Evolutionary conservation across 345 rosid genomes (phyloP).

Genomic region (Fremontodendron californicum): DNA sequence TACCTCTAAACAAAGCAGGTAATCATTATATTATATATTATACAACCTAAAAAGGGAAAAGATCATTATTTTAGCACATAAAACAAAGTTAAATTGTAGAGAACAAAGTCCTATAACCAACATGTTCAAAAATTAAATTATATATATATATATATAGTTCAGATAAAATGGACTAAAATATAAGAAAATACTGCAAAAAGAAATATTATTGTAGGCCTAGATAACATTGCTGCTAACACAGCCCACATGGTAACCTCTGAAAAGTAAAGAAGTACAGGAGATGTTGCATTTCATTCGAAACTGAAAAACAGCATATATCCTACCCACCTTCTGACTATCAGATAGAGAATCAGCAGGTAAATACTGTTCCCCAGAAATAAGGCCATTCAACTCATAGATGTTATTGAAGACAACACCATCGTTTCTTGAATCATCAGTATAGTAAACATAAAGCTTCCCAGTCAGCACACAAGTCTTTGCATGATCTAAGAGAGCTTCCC

Average conservation of each 20-base stretch:
- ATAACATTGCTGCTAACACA: neutral
- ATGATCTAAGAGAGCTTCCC: slow-evolving; percentile 95
- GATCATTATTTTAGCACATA: neutral
- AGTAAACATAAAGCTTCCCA: slow-evolving; percentile 78
- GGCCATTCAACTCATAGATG: slow-evolving; percentile 78
- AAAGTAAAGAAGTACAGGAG: neutral
- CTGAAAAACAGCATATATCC: neutral
- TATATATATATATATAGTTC: neutral
- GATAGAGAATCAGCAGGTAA: slow-evolving; percentile 72
- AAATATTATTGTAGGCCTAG: neutral
- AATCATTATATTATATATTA: neutral
- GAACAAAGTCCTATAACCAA: neutral
- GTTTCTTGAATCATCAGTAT: slow-evolving; percentile 76
- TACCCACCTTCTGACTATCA: slow-evolving; percentile 81
- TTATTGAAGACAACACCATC: slow-evolving; percentile 83
- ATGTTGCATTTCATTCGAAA: neutral
- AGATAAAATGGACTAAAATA: neutral
- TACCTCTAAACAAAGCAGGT: neutral
- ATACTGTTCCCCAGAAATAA: slow-evolving; percentile 85
- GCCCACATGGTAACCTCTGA: neutral
- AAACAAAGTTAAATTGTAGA: neutral
- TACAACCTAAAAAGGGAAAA: neutral
- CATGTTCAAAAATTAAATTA: neutral
- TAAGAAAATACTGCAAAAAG: neutral
- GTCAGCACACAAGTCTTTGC: slow-evolving; percentile 91